phyloP scores from a whole-genome alignment of 768 basidiomycete species.

The Tricholoma matsutake region DNA sequence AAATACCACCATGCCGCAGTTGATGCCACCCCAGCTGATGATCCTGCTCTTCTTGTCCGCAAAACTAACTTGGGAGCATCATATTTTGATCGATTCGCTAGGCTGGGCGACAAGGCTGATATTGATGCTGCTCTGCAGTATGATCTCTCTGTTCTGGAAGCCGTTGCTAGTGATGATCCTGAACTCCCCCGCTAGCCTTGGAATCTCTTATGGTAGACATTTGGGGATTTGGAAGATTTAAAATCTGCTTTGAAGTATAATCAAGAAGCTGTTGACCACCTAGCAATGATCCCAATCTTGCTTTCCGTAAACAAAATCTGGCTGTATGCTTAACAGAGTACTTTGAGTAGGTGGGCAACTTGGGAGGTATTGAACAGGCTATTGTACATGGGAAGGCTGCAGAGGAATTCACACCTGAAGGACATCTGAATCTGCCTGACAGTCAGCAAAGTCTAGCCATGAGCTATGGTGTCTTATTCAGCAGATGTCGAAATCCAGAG shows the following conservation, averaged over 20 bases:
- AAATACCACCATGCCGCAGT: constrained; percentile 4
- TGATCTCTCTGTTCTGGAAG: neutral
- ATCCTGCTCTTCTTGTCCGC: neutral
- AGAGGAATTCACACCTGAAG: neutral
- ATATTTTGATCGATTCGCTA: neutral
- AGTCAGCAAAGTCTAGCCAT: neutral
- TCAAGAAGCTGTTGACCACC: constrained; percentile 4
- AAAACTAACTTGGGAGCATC: neutral
- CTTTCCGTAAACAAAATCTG: constrained; percentile 3
- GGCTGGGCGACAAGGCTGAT: constrained; percentile 6
- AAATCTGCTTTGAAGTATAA: constrained; percentile 5
- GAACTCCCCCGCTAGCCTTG: constrained; percentile 4
- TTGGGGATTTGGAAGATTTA: constrained; percentile 3
- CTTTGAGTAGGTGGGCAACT: constrained; percentile 1
- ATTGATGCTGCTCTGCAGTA: constrained; percentile 3
- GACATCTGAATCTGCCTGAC: constrained; percentile 3
- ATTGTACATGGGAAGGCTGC: neutral
- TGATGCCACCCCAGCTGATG: neutral
- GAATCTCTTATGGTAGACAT: neutral
- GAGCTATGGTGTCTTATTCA: neutral
- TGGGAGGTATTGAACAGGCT: constrained; percentile 7
- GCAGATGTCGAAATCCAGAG: neutral
- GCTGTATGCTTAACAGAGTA: neutral
- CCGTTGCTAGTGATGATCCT: constrained; percentile 1
- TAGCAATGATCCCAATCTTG: neutral